phyloP scores from a whole-genome alignment of 2,329 filamentous ascomycete genomes.

The Ascochyta koolunga region DNA sequence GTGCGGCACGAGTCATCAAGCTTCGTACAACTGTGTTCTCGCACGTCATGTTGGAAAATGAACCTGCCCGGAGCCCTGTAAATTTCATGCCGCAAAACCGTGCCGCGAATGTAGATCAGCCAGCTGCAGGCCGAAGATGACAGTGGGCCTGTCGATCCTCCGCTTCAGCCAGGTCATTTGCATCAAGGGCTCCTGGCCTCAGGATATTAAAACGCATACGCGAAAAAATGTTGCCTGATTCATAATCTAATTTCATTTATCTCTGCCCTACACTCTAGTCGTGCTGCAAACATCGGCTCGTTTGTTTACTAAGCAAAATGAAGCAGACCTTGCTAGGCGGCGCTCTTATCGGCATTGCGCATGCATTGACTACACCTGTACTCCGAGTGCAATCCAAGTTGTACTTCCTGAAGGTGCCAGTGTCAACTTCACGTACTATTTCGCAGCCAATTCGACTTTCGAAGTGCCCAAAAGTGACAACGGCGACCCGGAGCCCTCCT shows the following conservation, averaged over 20 bases:
- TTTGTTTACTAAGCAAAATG: constrained; percentile 15
- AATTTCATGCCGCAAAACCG: constrained; percentile 1
- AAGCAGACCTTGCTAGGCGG: constrained; percentile 20
- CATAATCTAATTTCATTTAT: not conserved
- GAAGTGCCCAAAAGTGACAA: constrained; percentile 46
- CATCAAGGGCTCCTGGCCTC: not conserved
- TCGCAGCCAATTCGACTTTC: constrained; percentile 48
- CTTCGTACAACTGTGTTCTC: not conserved
- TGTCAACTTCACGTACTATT: constrained; percentile 43
- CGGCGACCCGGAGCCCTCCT: constrained; percentile 51
- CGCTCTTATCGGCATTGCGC: constrained; percentile 24
- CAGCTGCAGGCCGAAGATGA: not conserved
- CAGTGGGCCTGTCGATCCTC: constrained; percentile 6
- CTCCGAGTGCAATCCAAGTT: constrained; percentile 39
- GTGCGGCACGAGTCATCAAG: not conserved
- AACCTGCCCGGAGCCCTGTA: not conserved
- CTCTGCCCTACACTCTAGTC: not conserved
- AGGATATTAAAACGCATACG: not conserved
- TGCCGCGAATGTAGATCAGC: not conserved
- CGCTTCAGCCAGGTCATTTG: not conserved
- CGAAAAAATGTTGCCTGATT: not conserved
- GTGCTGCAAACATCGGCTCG: not conserved
- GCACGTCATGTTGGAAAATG: not conserved
- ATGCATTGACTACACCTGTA: constrained; percentile 44
- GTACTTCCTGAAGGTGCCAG: constrained; percentile 44